Base-by-base conservation (phyloP, 257 asterid genomes). In the Rubia yunnanensis region DNA sequence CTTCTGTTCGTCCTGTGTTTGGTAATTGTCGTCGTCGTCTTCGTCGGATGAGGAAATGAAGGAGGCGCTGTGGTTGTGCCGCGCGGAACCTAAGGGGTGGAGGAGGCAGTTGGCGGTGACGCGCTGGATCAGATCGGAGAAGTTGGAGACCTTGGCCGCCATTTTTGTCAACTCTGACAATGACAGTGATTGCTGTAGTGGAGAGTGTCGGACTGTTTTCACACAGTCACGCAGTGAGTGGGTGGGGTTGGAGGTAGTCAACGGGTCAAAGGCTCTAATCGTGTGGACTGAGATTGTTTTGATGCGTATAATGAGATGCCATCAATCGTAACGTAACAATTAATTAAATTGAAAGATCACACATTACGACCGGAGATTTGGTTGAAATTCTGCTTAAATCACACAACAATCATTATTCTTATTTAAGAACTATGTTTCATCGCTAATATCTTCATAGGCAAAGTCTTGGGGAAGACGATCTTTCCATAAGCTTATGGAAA, bases 91-190 rank as follows among this genome's bases (percentile, higher is more conserved):
- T 66, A 87, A 82, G 23, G 98, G 96, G 73, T 83, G 83, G 82
- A 89, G 97, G 76, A 89, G 88, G 78, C 99, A 94, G 38, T 94
- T 83, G 34, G 94, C 88, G 44, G 99, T 90, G 81, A 88, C 95
- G 10, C 99, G 87, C 48, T 94, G 99, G 86, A 94, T 86, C 80
- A 90, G 88, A 85, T 90, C 92, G 77, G 99, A 89, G 85, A 94
- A 86, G 63, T 84, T 94, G 77, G 95, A 86, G 60, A 77, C 89
- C 77, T 82, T 89, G 73, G 52, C 75, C 13, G 88, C 79, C 99
- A 92, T 92, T 76, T 75, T 78, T 31, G 61, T 24, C 52, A 44
- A 44, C 52, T 44, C 52, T 78, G 72, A 63, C 66, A 49, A 76
- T 28, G 24, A 31, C 38, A 5, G 28, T 14, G 31, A 72, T 68